phyloP scores from a whole-genome alignment of 139 green algal species.

The Eudorina sp. region DNA sequence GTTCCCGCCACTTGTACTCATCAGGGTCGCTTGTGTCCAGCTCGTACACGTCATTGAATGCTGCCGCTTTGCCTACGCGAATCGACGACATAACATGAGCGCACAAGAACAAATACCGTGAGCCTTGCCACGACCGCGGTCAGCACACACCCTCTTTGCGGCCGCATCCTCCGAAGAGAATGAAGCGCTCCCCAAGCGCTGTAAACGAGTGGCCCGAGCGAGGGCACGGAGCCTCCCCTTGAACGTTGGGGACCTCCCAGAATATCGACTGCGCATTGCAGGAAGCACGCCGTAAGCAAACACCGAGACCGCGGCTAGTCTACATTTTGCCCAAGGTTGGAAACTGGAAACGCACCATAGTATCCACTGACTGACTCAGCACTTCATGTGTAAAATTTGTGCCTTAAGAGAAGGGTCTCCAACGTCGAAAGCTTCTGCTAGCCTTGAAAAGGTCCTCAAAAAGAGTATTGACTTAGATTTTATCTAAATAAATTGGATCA shows the following conservation, averaged over 20 bases:
- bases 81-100: neutral
- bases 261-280: slow-evolving; percentile 53
- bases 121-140: too few relatives aligned
- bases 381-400: slow-evolving; percentile 4
- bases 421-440: too few relatives aligned
- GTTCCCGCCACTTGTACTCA: slow-evolving; percentile 67
- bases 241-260: slow-evolving; percentile 55
- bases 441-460: too few relatives aligned
- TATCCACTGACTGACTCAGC: neutral
- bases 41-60: slow-evolving; percentile 84
- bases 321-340: neutral
- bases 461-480: too few relatives aligned
- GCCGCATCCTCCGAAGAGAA: slow-evolving; percentile 85
- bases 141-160: slow-evolving; percentile 61
- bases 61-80: slow-evolving; percentile 74
- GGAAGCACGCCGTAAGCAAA: too few relatives aligned
- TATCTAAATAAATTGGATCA: too few relatives aligned
- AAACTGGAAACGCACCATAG: neutral
- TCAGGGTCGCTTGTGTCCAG: slow-evolving; percentile 73
- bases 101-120: neutral
- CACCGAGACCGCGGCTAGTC: neutral
- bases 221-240: slow-evolving; percentile 65
- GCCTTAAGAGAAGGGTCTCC: too few relatives aligned
- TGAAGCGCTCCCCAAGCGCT: slow-evolving; percentile 71
- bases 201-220: slow-evolving; percentile 87